Base-by-base conservation (phyloP, 2,329 filamentous ascomycete species). In the Dactylonectria macrodidyma region DNA sequence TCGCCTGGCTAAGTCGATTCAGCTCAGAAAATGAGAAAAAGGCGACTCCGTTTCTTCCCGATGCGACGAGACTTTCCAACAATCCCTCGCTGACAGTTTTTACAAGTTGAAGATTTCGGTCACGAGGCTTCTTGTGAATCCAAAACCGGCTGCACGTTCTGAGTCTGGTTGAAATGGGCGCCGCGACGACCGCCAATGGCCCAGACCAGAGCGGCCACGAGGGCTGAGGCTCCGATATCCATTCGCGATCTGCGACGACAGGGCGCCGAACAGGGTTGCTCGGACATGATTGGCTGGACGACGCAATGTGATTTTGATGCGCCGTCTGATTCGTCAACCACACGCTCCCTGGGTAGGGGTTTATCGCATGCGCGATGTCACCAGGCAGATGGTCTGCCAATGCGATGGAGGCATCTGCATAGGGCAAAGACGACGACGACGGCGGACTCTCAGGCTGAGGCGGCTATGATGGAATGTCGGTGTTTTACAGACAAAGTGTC, bases 231-330 rank as follows among this genome's bases (percentile, higher is more conserved):
- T 67, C 33, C 51, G 59, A 72, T 69, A 59, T 60, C 61, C 24
- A 75, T 75, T 75, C 73, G 73, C 62, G 61, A 57, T n/a, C 11
- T 44, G 22, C 50, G 3, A 16, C 26, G 16, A 55, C 19, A 65
- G 50, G 52, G 30, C 16, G 47, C 54, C 54, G 26, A 12, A 57
- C 47, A 47, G 14, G 14, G 26, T 22, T 38, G 16, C 16, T 38
- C 54, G 52, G 9, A 51, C 34, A 47, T 65, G 65, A 69, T 72
- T 76, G 69, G 67, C 50, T 64, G 46, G 51, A 47, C 55, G 62
- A 48, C 38, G 62, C 71, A 77, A 74, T 76, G 75, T 77, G 75
- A 66, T 74, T 68, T 69, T 70, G 59, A 54, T 59, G 51, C 22
- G 62, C 65, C 68, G 54, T 67, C 58, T 75, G 71, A 77, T 77